phyloP scores from a whole-genome alignment of 768 basidiomycete species.

The Calocybe indica region DNA sequence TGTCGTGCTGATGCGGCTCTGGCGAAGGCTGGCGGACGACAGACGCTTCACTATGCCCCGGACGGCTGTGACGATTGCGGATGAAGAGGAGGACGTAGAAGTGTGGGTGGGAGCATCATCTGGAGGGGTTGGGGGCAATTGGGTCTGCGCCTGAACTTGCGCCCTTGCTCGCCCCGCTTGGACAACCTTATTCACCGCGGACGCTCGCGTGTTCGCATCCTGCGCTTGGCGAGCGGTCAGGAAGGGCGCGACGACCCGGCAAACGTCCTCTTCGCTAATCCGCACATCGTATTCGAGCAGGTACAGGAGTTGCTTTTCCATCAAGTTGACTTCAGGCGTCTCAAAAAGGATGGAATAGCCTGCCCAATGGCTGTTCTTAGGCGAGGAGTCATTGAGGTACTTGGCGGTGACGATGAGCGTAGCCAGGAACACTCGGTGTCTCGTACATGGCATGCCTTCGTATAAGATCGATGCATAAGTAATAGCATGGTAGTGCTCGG shows the following conservation, averaged over 20 bases:
- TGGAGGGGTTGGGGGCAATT: conserved; percentile 34
- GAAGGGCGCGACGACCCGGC: conserved; percentile 65
- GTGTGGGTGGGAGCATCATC: conserved; percentile 18
- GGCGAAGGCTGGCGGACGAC: conserved; percentile 32
- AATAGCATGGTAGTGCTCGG: conserved; percentile 1
- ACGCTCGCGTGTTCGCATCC: conserved; percentile 34
- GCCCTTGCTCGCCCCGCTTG: conserved; percentile 47
- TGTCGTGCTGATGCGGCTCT: conserved; percentile 46
- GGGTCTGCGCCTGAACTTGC: conserved; percentile 27
- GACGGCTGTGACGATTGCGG: conserved; percentile 28
- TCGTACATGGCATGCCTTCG: conserved; percentile 79
- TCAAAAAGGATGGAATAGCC: conserved; percentile 72
- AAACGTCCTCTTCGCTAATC: conserved; percentile 80
- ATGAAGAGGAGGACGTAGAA: conserved; percentile 9
- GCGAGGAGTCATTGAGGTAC: conserved; percentile 94
- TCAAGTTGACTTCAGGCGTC: conserved; percentile 80
- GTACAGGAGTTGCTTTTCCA: conserved; percentile 94
- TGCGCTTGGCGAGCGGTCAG: conserved; percentile 29
- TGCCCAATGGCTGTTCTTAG: conserved; percentile 94
- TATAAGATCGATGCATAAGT: conserved; percentile 9
- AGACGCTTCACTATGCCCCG: conserved; percentile 28
- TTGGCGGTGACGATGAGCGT: conserved; percentile 94
- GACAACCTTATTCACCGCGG: conserved; percentile 46
- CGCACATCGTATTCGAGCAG: conserved; percentile 91
- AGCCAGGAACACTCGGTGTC: conserved; percentile 94